Evolutionary conservation across 1,284 basidiomycete species (phyloP).

Genomic region (Heterobasidion parviporum): DNA sequence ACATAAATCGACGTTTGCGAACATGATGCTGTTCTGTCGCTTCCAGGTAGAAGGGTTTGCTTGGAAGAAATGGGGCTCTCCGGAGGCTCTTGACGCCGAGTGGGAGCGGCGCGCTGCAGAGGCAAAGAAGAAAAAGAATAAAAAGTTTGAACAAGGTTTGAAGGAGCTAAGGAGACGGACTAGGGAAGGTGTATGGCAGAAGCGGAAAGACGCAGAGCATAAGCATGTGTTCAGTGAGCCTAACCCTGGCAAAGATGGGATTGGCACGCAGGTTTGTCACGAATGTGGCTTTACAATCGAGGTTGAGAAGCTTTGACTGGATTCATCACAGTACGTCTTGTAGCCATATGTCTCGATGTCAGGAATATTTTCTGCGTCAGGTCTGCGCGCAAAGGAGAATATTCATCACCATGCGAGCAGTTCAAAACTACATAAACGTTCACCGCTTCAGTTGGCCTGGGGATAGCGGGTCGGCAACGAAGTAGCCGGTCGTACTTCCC

Average conservation of each 20-base stretch:
- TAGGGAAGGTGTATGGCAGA: conserved; percentile 85
- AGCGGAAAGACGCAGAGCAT: conserved; percentile 80
- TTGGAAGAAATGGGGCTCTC: conserved; percentile 96
- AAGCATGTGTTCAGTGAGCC: conserved; percentile 71
- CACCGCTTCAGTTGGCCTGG: too few species aligned
- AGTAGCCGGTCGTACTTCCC: neutral
- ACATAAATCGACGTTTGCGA: conserved; percentile 92
- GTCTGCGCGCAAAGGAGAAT: neutral
- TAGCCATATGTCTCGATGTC: neutral
- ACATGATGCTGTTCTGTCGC: conserved; percentile 99
- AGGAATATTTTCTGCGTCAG: neutral
- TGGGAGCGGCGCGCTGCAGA: conserved; percentile 74
- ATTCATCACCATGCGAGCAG: too few species aligned
- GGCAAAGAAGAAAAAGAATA: conserved; percentile 88
- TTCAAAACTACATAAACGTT: too few species aligned
- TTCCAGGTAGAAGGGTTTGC: conserved; percentile 95
- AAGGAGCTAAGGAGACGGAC: conserved; percentile 79
- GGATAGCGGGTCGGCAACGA: neutral
- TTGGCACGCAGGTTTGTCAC: conserved; percentile 68
- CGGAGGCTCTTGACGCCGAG: conserved; percentile 86
- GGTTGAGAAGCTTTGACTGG: conserved; percentile 63
- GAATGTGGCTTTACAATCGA: conserved; percentile 85
- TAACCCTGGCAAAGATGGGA: conserved; percentile 42
- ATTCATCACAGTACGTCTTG: neutral
- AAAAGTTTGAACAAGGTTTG: conserved; percentile 86